A percentile compares a stretch with the other conserved stretches of the same genome.
Evolutionary conservation across 2,329 filamentous ascomycete genomes (phyloP).

Genomic region (Ustulina deusta): DNA sequence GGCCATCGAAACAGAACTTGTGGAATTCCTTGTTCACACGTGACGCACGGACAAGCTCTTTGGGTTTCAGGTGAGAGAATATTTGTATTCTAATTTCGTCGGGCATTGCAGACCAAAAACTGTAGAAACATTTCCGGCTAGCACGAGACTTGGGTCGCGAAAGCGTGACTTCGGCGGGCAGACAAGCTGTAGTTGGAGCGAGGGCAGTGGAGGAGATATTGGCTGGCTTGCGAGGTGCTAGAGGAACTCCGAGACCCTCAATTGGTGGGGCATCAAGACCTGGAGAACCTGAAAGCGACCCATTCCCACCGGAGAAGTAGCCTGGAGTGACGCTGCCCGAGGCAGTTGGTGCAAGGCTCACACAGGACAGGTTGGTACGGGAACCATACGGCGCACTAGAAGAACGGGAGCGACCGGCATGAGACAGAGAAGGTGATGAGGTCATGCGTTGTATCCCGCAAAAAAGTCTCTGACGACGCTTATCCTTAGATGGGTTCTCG

Average conservation of each 20-base stretch:
- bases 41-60: conserved; percentile 83
- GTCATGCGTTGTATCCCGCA: conserved; percentile 83
- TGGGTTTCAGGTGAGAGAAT: conserved; percentile 80
- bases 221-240: conserved; percentile 67
- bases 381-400: conserved; percentile 75
- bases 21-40: conserved; percentile 83
- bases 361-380: conserved; percentile 65
- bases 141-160: conserved; percentile 50
- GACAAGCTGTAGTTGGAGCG: conserved; percentile 64
- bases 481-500: conserved; percentile 66
- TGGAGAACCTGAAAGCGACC: conserved; percentile 56
- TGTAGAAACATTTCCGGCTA: conserved; percentile 58
- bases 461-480: conserved; percentile 76
- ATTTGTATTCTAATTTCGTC: conserved; percentile 84
- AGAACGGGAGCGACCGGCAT: conserved; percentile 72
- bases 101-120: conserved; percentile 86
- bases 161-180: conserved; percentile 73
- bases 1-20: conserved; percentile 90
- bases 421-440: conserved; percentile 79
- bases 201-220: conserved; percentile 57
- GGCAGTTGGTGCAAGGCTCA: conserved; percentile 61
- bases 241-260: conserved; percentile 60
- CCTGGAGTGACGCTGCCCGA: conserved; percentile 50
- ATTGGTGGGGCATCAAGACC: conserved; percentile 56
- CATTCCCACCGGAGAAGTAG: conserved; percentile 52